Evolutionary conservation across 2,329 filamentous ascomycete genomes (phyloP).

Genomic region (Plenodomus lindquistii): DNA sequence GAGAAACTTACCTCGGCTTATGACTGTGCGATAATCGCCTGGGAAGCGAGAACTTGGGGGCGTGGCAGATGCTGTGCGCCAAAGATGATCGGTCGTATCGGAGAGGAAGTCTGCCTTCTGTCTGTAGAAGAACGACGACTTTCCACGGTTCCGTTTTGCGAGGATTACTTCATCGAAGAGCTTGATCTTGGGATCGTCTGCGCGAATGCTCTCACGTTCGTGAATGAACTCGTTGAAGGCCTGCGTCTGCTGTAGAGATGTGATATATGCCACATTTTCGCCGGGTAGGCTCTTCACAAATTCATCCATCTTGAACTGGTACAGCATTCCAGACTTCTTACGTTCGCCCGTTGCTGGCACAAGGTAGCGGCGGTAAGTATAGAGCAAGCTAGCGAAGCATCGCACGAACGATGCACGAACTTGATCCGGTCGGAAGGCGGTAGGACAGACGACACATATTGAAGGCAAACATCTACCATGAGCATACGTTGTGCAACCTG

Average conservation of each 20-base stretch:
- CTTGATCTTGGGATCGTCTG: slow-evolving; percentile 67
- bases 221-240: slow-evolving; percentile 85
- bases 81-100: slow-evolving; percentile 77
- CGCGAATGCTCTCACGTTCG: slow-evolving; percentile 69
- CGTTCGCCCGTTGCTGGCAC: slow-evolving; percentile 62
- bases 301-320: slow-evolving; percentile 68
- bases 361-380: slow-evolving; percentile 69
- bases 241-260: slow-evolving; percentile 67
- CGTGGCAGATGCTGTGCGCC: slow-evolving; percentile 67
- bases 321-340: slow-evolving; percentile 64
- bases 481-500: slow-evolving; percentile 60
- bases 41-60: slow-evolving; percentile 59
- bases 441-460: slow-evolving; percentile 67
- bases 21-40: slow-evolving; percentile 57
- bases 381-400: slow-evolving; percentile 70
- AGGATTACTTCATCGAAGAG: slow-evolving; percentile 85
- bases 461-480: slow-evolving; percentile 64
- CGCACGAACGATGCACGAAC: slow-evolving; percentile 69
- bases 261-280: slow-evolving; percentile 67
- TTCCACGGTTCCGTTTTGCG: slow-evolving; percentile 73
- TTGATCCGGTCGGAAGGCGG: slow-evolving; percentile 68
- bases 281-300: slow-evolving; percentile 67
- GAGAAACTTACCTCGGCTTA: slow-evolving; percentile 55
- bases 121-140: slow-evolving; percentile 67
- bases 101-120: slow-evolving; percentile 64